A percentile compares a stretch with the other conserved stretches of the same genome.
phyloP scores from a whole-genome alignment of 2,329 filamentous ascomycete species.

The Fusarium sp. region DNA sequence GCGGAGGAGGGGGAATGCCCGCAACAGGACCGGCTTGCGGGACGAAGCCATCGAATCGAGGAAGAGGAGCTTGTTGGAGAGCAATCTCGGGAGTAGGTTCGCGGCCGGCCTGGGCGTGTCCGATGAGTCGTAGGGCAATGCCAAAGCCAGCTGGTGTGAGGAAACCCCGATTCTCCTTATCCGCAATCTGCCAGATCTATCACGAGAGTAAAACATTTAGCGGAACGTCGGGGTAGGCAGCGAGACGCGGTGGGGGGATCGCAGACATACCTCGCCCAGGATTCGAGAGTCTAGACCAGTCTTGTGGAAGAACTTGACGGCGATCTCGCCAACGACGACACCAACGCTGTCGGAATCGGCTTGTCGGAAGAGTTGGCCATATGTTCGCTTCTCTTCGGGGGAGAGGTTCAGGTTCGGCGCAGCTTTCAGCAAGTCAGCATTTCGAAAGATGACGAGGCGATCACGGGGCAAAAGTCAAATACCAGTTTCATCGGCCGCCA shows the following conservation, averaged over 20 bases:
- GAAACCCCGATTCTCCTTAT: slow-evolving; percentile 94
- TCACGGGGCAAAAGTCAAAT: slow-evolving; percentile 11
- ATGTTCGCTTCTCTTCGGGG: slow-evolving; percentile 90
- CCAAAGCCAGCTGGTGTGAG: slow-evolving; percentile 93
- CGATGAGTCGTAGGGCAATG: slow-evolving; percentile 90
- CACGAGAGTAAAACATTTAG: slow-evolving; percentile 7
- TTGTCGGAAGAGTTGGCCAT: slow-evolving; percentile 89
- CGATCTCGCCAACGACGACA: slow-evolving; percentile 93
- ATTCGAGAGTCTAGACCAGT: slow-evolving; percentile 85
- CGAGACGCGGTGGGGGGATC: neutral
- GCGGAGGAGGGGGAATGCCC: slow-evolving; percentile 56
- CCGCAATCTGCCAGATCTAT: slow-evolving; percentile 99
- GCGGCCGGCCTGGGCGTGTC: slow-evolving; percentile 89
- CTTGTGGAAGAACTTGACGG: slow-evolving; percentile 98
- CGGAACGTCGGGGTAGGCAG: neutral
- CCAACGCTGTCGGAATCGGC: slow-evolving; percentile 91
- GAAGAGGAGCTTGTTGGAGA: slow-evolving; percentile 84
- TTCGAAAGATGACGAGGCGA: neutral
- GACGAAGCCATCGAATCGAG: slow-evolving; percentile 82
- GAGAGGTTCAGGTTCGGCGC: slow-evolving; percentile 82
- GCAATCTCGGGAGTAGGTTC: slow-evolving; percentile 83
- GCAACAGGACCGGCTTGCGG: slow-evolving; percentile 46
- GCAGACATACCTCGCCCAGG: slow-evolving; percentile 77
- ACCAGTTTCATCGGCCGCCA: slow-evolving; percentile 43
- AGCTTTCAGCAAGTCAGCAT: slow-evolving; percentile 49